Evolutionary conservation across 2,329 filamentous ascomycete species (phyloP), one percentile per base, ranked within the genome.

Genomic region (Gaeumannomyces sp.): DNA sequence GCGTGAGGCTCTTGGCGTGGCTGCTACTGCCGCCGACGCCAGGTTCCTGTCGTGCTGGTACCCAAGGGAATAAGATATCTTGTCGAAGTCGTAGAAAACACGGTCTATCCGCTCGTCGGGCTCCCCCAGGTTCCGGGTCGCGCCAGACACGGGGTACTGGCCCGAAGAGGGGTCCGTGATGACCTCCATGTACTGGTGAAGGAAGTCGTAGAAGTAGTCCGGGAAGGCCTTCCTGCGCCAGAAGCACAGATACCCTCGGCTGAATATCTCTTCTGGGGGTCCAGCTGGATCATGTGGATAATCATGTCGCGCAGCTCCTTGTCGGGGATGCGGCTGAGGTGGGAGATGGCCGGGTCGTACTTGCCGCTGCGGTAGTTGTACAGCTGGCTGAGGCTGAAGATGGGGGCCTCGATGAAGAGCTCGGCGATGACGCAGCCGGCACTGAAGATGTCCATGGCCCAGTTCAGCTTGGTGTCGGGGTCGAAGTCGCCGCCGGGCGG

Each of bases 361-460:
- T 99, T 93, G 69, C 92, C 91, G 68, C 91, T 89, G 57, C 93
- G 89, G 73, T 97, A 99, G 73, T 93, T 94, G 80, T 94, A 98
- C 64, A 99, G 85, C 75, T 98, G 94, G 71, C 92, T 96, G 14
- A 99, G 83, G n/a, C 88, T 96, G 77, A 99, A 98, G n/a, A 98
- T 94, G 11, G 96, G 93, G 0, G 93, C 85, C 77, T 99, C 95
- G 7, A 98, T 85, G 70, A 99, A 97, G 53, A 99, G 83, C 75
- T 99, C 95, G 1, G 95, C 95, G 71, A 99, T 96, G 56, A 98
- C 93, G 74, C 96, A 99, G 10, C 95, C 95, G 28, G 90, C 90
- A 75, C 95, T 98, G 79, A 99, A 99, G 50, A 99, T 89, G 74
- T 99, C 95, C 96, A 99, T 99, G 53, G 95, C 94, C 93, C 94